phyloP scores from a whole-genome alignment of 345 rosid genomes.

The Streptanthus diversifolius region DNA sequence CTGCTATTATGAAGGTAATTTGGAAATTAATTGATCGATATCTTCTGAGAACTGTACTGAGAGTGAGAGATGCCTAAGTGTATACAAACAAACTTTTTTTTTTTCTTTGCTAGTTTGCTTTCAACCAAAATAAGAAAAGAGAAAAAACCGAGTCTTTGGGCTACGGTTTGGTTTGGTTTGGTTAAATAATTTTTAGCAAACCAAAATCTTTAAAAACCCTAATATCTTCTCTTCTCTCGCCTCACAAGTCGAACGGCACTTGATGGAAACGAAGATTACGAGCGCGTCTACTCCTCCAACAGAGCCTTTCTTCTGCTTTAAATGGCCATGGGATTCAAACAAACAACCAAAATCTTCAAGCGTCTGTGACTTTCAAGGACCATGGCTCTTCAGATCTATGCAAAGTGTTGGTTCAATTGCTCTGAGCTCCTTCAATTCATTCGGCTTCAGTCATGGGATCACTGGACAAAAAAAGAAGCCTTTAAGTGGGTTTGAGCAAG shows the following conservation, averaged over 20 bases:
- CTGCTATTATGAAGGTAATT: too few species aligned
- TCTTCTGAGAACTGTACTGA: too few species aligned
- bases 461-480: constrained; percentile 30
- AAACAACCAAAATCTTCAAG: constrained; percentile 37
- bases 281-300: constrained; percentile 31
- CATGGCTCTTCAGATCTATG: constrained; percentile 76
- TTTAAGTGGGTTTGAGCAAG: constrained; percentile 60
- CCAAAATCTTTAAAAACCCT: too few species aligned
- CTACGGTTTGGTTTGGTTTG: too few species aligned
- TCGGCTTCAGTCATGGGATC: constrained; percentile 18
- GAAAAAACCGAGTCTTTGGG: too few species aligned
- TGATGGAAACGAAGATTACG: constrained; percentile 33
- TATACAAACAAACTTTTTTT: too few species aligned
- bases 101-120: too few species aligned
- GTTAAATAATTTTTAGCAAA: too few species aligned
- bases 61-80: too few species aligned
- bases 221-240: too few species aligned
- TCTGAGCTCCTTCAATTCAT: constrained; percentile 44
- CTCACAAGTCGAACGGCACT: background rate
- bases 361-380: constrained; percentile 53
- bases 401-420: constrained; percentile 60
- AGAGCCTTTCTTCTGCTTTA: constrained; percentile 53
- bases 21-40: too few species aligned
- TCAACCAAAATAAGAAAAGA: too few species aligned
- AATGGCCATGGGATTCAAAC: constrained; percentile 74